Evolutionary conservation across 441 rosid genomes (phyloP).

Genomic region (Hura crepitans): DNA sequence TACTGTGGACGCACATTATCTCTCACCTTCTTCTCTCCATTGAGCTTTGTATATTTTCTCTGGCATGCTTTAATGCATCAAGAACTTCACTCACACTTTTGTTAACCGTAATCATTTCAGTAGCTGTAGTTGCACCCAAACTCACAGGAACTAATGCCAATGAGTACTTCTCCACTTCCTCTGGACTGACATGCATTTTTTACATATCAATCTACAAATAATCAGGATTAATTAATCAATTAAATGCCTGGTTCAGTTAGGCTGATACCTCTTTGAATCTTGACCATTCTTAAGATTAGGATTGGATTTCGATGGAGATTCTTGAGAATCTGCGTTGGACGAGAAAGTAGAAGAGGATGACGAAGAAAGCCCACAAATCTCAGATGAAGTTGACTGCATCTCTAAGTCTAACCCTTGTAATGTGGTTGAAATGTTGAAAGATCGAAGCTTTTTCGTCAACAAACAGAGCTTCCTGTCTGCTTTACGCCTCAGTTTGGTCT

Average conservation of each 20-base stretch:
- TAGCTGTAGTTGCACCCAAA: constrained; percentile 15
- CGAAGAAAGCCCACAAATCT: constrained; percentile 33
- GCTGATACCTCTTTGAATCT: constrained; percentile 27
- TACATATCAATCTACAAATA: too few relatives aligned
- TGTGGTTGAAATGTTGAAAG: constrained; percentile 35
- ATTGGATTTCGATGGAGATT: constrained; percentile 25
- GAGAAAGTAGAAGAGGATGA: constrained; percentile 37
- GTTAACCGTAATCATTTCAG: constrained; percentile 25
- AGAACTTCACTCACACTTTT: constrained; percentile 45
- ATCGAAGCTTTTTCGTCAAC: constrained; percentile 56
- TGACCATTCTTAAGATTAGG: background rate
- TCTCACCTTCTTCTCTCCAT: constrained; percentile 34
- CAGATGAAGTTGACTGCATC: constrained; percentile 34
- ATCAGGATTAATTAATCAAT: background rate
- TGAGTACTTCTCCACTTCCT: constrained; percentile 31
- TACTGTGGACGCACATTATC: too few relatives aligned
- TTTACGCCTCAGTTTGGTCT: constrained; percentile 50
- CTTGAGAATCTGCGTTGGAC: constrained; percentile 24
- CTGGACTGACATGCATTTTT: constrained; percentile 23
- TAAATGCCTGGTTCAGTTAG: background rate
- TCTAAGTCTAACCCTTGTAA: constrained; percentile 34
- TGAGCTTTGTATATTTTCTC: constrained; percentile 41
- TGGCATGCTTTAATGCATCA: constrained; percentile 44
- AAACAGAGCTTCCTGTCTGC: constrained; percentile 59
- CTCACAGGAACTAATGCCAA: constrained; percentile 40